These are phyloP conservation scores for Blastobotrys muscicola DNA, from an alignment of 805 yeast species.

Conservation along the genomic window DNA sequence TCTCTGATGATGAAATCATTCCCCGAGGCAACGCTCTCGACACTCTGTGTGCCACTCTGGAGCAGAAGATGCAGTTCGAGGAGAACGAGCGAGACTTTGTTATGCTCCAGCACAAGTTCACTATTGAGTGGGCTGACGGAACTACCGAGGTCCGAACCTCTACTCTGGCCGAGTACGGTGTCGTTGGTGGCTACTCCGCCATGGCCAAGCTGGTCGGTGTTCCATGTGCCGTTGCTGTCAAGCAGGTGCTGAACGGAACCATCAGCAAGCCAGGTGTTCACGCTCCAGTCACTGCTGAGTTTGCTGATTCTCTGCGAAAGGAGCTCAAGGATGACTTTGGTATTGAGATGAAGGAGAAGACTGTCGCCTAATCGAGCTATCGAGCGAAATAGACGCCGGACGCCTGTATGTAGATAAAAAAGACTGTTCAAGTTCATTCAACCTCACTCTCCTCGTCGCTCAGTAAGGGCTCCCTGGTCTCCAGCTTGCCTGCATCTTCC, in stretches of 20 bases:
- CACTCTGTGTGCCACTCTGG: slow-evolving; percentile 93
- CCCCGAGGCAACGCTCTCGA: slow-evolving; percentile 94
- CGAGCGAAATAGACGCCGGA: background rate
- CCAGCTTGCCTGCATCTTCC: slow-evolving; percentile 29
- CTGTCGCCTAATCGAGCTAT: background rate
- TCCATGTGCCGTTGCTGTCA: slow-evolving; percentile 93
- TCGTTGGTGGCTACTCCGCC: slow-evolving; percentile 81
- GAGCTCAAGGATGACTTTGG: slow-evolving; percentile 83
- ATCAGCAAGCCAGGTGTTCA: slow-evolving; percentile 70
- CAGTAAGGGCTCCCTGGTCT: slow-evolving; percentile 27
- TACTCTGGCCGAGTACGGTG: slow-evolving; percentile 89
- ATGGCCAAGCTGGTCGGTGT: slow-evolving; percentile 99
- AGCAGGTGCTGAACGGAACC: slow-evolving; percentile 76
- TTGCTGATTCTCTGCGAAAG: slow-evolving; percentile 85
- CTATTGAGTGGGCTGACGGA: slow-evolving; percentile 95
- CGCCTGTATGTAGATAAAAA: too few species aligned
- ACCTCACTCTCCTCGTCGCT: slow-evolving; percentile 32
- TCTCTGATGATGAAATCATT: slow-evolving; percentile 62
- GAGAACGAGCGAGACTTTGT: slow-evolving; percentile 94
- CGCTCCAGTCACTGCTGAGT: slow-evolving; percentile 88
- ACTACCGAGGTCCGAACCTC: slow-evolving; percentile 85
- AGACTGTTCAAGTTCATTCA: background rate
- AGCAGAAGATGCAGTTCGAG: slow-evolving; percentile 91
- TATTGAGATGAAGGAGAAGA: slow-evolving; percentile 79
- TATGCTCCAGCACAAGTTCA: slow-evolving; percentile 93